phyloP scores from a whole-genome alignment of 2,329 filamentous ascomycete species.

The Aspergillus sojae region DNA sequence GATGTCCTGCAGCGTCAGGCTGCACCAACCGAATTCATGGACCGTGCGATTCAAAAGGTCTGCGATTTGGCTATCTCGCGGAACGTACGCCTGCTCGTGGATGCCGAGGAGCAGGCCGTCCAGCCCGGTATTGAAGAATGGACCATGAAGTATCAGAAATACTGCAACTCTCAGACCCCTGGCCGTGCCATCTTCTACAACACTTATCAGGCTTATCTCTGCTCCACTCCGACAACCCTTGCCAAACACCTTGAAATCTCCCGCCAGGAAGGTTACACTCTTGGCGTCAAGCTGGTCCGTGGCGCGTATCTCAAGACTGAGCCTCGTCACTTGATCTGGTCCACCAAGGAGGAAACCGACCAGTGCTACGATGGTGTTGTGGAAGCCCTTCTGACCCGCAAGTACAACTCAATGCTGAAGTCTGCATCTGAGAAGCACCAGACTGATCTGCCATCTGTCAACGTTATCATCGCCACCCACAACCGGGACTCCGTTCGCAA shows the following conservation, averaged over 20 bases:
- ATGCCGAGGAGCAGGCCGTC: slow-evolving; percentile 57
- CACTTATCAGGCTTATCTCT: slow-evolving; percentile 58
- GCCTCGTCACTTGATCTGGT: slow-evolving; percentile 48
- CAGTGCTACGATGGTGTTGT: slow-evolving; percentile 60
- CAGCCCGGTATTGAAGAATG: slow-evolving; percentile 56
- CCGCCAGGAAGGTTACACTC: slow-evolving; percentile 50
- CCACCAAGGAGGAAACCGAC: slow-evolving; percentile 52
- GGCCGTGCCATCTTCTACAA: slow-evolving; percentile 56
- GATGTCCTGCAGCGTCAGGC: slow-evolving; percentile 44
- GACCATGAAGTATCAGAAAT: slow-evolving; percentile 57
- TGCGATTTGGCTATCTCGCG: slow-evolving; percentile 47
- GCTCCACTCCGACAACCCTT: slow-evolving; percentile 50
- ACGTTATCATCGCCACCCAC: slow-evolving; percentile 63
- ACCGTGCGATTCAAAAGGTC: slow-evolving; percentile 47
- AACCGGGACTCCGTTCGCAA: slow-evolving; percentile 57
- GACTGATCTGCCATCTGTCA: slow-evolving; percentile 44
- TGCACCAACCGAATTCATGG: slow-evolving; percentile 45
- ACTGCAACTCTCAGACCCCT: slow-evolving; percentile 51
- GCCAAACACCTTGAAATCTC: slow-evolving; percentile 50
- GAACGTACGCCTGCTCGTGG: slow-evolving; percentile 52
- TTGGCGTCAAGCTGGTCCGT: slow-evolving; percentile 57
- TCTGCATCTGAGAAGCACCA: slow-evolving; percentile 43
- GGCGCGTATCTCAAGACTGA: slow-evolving; percentile 58
- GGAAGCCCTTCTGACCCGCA: slow-evolving; percentile 56
- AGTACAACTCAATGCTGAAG: slow-evolving; percentile 60